Evolutionary conservation across 768 basidiomycete species (phyloP), one percentile per base, ranked within the genome.

Genomic region (Xerocomus brunneocitrinus): DNA sequence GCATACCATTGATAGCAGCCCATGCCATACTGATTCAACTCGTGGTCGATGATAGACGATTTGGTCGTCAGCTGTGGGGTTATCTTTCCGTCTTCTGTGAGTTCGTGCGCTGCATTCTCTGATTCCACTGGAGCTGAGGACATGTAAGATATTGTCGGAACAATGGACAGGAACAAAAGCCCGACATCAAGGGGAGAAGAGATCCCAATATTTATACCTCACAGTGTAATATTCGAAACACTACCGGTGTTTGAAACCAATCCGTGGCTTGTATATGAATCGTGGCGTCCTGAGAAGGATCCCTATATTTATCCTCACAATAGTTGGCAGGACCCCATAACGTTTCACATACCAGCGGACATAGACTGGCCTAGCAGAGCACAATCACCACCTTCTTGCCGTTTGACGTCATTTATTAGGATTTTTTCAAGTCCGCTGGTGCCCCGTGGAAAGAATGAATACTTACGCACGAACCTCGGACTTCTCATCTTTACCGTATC

Each of bases 1-100:
- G n/a, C 47, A 24, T 19, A 60, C 60, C 58, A 61, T 43, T 61
- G 60, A 39, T 61, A 61, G 22, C 44, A 55, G 5, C 52, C 44
- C 55, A 57, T 61, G 6, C 58, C 60, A 36, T 54, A 22, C 4
- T 14, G 49, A 41, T 60, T 53, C n/a, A 61, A 47, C 14, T 60
- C 58, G 0, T 41, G 25, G 25, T 61, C 55, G 2, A 60, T 57
- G 40, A 60, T 16, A 6, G 43, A 42, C 1, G 50, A 53, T 47
- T 57, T 61, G 31, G 52, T 61, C 9, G 9, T 28, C 19, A 25
- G 25, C 27, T 39, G 42, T 8, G 24, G 49, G 2, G 24, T 28
- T 19, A 36, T 41, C 14, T 27, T 22, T 28, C 12, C 30, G 14
- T 5, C 10, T 5, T 49, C 32, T 35, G 9, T 10, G 31, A n/a